A percentile compares a stretch with the other conserved stretches of the same genome.
phyloP scores from a whole-genome alignment of 2,329 filamentous ascomycete genomes.

The Dothideomycetes sp. region DNA sequence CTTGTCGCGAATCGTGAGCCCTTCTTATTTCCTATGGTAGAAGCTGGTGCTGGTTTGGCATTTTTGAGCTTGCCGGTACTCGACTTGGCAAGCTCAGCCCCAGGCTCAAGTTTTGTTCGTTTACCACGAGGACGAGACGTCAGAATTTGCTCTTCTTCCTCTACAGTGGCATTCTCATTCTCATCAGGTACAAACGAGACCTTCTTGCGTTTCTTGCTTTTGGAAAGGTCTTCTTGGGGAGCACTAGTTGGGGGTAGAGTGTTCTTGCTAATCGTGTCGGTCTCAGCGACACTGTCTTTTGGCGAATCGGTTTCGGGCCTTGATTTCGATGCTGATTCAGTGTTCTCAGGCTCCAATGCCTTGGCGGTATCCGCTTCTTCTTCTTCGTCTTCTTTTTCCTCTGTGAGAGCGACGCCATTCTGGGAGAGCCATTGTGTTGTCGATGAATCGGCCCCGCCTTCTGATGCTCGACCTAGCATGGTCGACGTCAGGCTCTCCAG shows the following conservation, averaged over 20 bases:
- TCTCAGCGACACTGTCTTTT: slow-evolving; percentile 5
- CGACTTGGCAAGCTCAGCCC: not conserved
- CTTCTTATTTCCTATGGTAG: too few relatives aligned
- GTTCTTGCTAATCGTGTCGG: not conserved
- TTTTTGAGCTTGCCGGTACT: not conserved
- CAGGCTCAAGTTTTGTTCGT: not conserved
- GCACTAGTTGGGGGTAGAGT: not conserved
- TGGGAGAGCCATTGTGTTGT: slow-evolving; percentile 21
- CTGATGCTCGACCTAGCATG: slow-evolving; percentile 25
- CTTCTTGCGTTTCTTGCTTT: not conserved
- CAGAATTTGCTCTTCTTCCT: not conserved
- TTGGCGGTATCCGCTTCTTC: slow-evolving; percentile 19
- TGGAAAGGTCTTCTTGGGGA: not conserved
- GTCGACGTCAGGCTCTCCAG: slow-evolving; percentile 30
- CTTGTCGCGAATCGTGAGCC: too few relatives aligned
- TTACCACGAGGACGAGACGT: not conserved
- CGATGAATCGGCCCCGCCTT: slow-evolving; percentile 16
- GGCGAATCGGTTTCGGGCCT: slow-evolving; percentile 8
- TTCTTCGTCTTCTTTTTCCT: slow-evolving; percentile 14
- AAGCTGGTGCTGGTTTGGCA: not conserved
- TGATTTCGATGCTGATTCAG: slow-evolving; percentile 9
- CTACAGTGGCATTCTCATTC: not conserved
- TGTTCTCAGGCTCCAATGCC: slow-evolving; percentile 19
- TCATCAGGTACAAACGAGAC: not conserved
- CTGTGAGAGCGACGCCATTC: slow-evolving; percentile 19